These are phyloP conservation scores for Apiotrichum siamense DNA, from an alignment of 1,284 basidiomycete genomes.

Conservation along the genomic window DNA sequence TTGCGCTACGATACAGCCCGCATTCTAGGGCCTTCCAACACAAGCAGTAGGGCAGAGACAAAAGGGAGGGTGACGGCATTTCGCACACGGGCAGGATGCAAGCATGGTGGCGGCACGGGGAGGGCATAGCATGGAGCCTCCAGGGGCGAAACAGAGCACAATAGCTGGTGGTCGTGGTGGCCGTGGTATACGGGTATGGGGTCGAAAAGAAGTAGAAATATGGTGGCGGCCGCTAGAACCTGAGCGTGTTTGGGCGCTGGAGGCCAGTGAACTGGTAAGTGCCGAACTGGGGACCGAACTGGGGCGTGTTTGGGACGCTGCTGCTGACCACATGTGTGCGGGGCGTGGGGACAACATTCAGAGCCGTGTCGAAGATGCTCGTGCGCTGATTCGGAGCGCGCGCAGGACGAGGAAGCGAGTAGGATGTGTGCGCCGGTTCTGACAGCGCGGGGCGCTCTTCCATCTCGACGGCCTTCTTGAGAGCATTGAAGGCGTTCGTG, in stretches of 20 bases:
- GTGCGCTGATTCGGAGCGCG: neutral
- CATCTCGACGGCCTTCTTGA: slow-evolving; percentile 8
- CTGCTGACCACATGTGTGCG: slow-evolving; percentile 20
- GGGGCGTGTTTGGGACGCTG: slow-evolving; percentile 10
- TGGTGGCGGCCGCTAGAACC: slow-evolving; percentile 1
- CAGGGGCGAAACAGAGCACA: too few relatives aligned
- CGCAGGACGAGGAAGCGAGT: slow-evolving; percentile 5
- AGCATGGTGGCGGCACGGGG: too few relatives aligned
- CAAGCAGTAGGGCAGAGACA: neutral
- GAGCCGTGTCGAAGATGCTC: slow-evolving; percentile 7
- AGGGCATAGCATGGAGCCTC: too few relatives aligned
- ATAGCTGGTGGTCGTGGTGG: too few relatives aligned
- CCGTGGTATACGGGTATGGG: neutral
- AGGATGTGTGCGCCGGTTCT: neutral
- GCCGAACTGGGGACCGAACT: slow-evolving; percentile 4
- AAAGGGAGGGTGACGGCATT: neutral
- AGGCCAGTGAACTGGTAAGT: slow-evolving; percentile 2
- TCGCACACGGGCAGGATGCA: too few relatives aligned
- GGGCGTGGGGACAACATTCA: slow-evolving; percentile 9
- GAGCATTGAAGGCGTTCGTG: slow-evolving; percentile 26
- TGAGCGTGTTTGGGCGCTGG: slow-evolving; percentile 6
- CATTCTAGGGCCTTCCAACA: neutral
- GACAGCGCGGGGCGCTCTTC: slow-evolving; percentile 2
- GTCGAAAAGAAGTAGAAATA: neutral
- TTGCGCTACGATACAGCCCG: neutral